Conservation (phyloP, 108 stramenopile species). For the Conticribra guillardii region DNA sequence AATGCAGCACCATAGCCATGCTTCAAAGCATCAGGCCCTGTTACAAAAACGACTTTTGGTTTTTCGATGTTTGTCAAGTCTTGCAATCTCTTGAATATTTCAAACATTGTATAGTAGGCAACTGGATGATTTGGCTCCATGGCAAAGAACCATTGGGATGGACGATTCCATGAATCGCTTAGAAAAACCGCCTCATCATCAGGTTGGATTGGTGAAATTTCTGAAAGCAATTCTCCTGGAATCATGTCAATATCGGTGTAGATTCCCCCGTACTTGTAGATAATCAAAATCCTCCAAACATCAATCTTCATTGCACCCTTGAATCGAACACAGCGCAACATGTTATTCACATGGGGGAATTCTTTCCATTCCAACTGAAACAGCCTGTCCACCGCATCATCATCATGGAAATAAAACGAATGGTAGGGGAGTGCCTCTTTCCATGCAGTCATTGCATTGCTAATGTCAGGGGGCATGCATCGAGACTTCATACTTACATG, state of each 20-base stretch:
- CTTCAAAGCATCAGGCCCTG: constrained; percentile 53
- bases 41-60: constrained; percentile 41
- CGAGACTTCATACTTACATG: constrained; percentile 25
- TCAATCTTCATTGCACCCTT: constrained; percentile 52
- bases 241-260: constrained; percentile 40
- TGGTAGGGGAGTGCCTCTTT: constrained; percentile 49
- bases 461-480: constrained; percentile 20
- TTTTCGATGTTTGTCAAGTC: constrained; percentile 25
- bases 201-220: constrained; percentile 11
- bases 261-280: constrained; percentile 41
- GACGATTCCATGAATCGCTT: constrained; percentile 37
- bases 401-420: constrained; percentile 66
- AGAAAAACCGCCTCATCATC: constrained; percentile 30
- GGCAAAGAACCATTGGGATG: constrained; percentile 56
- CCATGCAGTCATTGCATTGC: background rate
- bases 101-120: constrained; percentile 36
- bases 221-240: constrained; percentile 16
- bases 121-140: constrained; percentile 41
- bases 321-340: constrained; percentile 38
- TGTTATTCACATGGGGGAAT: constrained; percentile 45
- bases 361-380: constrained; percentile 43
- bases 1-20: constrained; percentile 19
- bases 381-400: constrained; percentile 60
- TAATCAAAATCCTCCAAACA: constrained; percentile 45
- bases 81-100: constrained; percentile 40